Evolutionary conservation across 805 yeast species (phyloP).

Genomic region (Trichomonascus vanleenenianus): DNA sequence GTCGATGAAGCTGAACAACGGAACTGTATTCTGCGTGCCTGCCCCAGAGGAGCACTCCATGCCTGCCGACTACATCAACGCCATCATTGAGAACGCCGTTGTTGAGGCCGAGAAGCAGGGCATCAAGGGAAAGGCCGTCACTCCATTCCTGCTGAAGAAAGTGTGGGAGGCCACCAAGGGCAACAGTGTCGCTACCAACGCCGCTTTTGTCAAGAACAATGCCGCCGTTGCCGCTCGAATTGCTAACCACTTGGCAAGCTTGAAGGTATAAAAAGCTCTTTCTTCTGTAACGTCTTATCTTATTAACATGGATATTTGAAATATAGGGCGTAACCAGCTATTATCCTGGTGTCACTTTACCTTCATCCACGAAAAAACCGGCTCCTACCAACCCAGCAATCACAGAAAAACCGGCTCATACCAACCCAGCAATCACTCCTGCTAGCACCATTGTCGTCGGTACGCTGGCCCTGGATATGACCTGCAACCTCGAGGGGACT

Average conservation of each 20-base stretch:
- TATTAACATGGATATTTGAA: background rate
- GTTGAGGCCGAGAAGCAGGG: conserved; percentile 44
- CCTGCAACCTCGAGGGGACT: conserved; percentile 39
- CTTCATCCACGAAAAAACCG: too few relatives aligned
- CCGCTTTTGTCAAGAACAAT: conserved; percentile 70
- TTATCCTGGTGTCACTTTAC: too few relatives aligned
- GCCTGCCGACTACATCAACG: conserved; percentile 42
- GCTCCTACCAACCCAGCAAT: too few relatives aligned
- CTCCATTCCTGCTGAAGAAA: conserved; percentile 65
- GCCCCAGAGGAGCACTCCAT: conserved; percentile 63
- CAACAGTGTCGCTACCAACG: conserved; percentile 58
- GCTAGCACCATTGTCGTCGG: conserved; percentile 50
- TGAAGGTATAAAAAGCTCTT: conserved; percentile 28
- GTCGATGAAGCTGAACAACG: conserved; percentile 49
- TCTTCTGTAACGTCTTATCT: background rate
- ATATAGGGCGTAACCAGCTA: too few relatives aligned
- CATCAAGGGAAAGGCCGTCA: conserved; percentile 62
- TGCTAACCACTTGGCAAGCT: conserved; percentile 43
- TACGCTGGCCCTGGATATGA: conserved; percentile 67
- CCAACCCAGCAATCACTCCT: too few relatives aligned
- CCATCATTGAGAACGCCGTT: conserved; percentile 52
- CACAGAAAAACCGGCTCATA: too few relatives aligned
- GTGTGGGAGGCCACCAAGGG: conserved; percentile 68
- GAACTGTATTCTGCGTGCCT: conserved; percentile 74
- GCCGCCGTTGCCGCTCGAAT: conserved; percentile 62